Percentiles rank a stretch among this genome's conserved stretches.
Evolutionary conservation across 371 early-diverging fungal species (phyloP).

Genomic region (Rhizomucor pusillus): DNA sequence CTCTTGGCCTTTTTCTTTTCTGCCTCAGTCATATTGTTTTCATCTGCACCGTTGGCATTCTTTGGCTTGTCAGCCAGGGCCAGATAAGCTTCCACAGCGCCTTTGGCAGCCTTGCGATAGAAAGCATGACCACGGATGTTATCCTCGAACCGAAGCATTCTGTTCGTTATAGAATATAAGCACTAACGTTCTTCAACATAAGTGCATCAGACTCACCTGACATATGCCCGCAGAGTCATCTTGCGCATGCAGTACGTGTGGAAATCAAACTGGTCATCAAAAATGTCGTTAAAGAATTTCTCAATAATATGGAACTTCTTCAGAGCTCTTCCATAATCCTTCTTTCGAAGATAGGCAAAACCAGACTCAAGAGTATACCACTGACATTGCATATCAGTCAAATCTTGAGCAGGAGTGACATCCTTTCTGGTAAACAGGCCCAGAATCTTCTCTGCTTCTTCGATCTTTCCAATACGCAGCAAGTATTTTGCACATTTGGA

Average conservation of each 20-base stretch:
- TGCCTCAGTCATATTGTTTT: slow-evolving; percentile 59
- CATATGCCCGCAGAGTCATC: slow-evolving; percentile 83
- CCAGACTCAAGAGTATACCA: slow-evolving; percentile 85
- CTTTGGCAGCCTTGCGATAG: slow-evolving; percentile 75
- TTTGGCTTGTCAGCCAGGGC: slow-evolving; percentile 63
- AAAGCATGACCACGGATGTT: slow-evolving; percentile 64
- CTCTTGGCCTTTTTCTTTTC: slow-evolving; percentile 62
- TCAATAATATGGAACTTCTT: slow-evolving; percentile 84
- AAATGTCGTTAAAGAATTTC: slow-evolving; percentile 79
- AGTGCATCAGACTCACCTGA: slow-evolving; percentile 35
- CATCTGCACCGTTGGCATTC: slow-evolving; percentile 30
- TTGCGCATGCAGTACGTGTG: slow-evolving; percentile 93
- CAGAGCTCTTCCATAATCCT: slow-evolving; percentile 78
- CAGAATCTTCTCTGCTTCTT: slow-evolving; percentile 82
- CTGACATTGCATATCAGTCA: slow-evolving; percentile 88
- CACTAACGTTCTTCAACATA: neutral
- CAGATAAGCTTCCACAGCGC: slow-evolving; percentile 72
- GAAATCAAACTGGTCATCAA: slow-evolving; percentile 97
- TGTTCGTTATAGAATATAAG: slow-evolving; percentile 4
- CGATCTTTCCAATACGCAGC: slow-evolving; percentile 77
- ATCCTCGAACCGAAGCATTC: slow-evolving; percentile 79
- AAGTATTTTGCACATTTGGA: slow-evolving; percentile 94
- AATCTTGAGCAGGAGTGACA: slow-evolving; percentile 75
- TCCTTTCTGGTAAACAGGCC: slow-evolving; percentile 82
- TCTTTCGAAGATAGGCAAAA: slow-evolving; percentile 63